Evolutionary conservation across 768 basidiomycete genomes (phyloP), one percentile per base, ranked within the genome.

Genomic region (Boletus rubroflammeus): DNA sequence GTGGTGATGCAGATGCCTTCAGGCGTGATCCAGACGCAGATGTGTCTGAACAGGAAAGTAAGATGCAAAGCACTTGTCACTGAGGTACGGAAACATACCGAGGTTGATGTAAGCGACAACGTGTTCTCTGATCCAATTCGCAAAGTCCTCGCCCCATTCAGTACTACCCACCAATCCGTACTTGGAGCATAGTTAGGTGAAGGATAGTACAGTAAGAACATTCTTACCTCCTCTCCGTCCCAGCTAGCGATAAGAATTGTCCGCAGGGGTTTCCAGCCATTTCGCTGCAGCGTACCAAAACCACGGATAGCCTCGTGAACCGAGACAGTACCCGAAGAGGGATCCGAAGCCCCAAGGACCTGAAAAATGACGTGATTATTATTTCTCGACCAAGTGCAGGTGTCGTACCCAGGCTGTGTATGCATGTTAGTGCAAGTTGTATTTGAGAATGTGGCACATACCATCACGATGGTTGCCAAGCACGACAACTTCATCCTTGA

Each of bases 71-170:
- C 25, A 31, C 13, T 21, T 69, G 55, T 83, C 82, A 46, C 13
- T 38, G 9, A 56, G 40, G 38, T 40, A 52, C 5, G 25, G 21
- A 44, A 31, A 61, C 70, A 28, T 67, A 73, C 78, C 85, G n/a
- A 93, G 75, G 66, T 98, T 98, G 59, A 97, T 72, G 66, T 98
- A 98, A 7, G 90, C 81, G 17, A 92, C 93, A 45, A 88, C 90
- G 56, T 95, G 81, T 32, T 86, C 75, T 38, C 81, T 77, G 36
- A 98, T 82, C 84, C 88, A 96, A 15, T 81, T 77, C 0, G 83
- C 66, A 64, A 96, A 98, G 66, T 98, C 96, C 68, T 98, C 96
- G 3, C 85, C 93, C 82, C 89, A 97, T 73, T 98, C 96, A 5
- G 91, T 94, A 65, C 86, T 89, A 21, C 96, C 96, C 35, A 91